A percentile compares a stretch with the other conserved stretches of the same genome.
Evolutionary conservation across 1,284 basidiomycete species (phyloP).

Genomic region (Hypsizygus ulmarius): DNA sequence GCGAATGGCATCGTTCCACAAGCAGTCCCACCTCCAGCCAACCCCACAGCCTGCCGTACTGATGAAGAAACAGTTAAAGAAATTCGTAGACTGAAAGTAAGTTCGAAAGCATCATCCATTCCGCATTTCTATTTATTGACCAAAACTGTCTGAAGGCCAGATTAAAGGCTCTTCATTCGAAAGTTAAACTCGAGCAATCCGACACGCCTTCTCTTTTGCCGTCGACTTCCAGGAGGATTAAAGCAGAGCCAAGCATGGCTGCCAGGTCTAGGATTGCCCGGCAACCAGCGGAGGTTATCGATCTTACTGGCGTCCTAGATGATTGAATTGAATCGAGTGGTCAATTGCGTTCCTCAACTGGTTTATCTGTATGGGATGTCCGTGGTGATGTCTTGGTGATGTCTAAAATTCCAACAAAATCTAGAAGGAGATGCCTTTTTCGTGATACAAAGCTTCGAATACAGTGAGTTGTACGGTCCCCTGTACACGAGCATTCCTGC

Average conservation of each 20-base stretch:
- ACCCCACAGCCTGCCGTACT: too few relatives aligned
- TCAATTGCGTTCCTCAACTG: too few relatives aligned
- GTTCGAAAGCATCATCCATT: background rate
- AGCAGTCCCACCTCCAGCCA: conserved; percentile 2
- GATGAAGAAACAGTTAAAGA: conserved; percentile 1
- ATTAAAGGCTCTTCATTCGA: conserved; percentile 1
- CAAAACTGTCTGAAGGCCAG: background rate
- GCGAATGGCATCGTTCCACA: conserved; percentile 17
- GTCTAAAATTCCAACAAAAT: too few relatives aligned
- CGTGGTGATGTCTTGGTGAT: too few relatives aligned
- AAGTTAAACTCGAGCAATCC: background rate
- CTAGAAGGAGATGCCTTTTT: too few relatives aligned
- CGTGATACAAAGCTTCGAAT: too few relatives aligned
- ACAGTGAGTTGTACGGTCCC: too few relatives aligned
- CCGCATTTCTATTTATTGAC: background rate
- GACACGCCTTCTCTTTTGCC: background rate
- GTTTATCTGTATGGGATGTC: too few relatives aligned
- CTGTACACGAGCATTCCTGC: too few relatives aligned
- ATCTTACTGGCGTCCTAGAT: background rate
- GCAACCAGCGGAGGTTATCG: background rate
- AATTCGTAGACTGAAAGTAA: conserved; percentile 11
- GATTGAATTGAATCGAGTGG: background rate
- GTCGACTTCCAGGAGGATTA: background rate
- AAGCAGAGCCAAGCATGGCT: background rate
- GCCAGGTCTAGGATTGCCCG: background rate